phyloP scores from a whole-genome alignment of 768 basidiomycete genomes.

The Tephrocybe sp. region DNA sequence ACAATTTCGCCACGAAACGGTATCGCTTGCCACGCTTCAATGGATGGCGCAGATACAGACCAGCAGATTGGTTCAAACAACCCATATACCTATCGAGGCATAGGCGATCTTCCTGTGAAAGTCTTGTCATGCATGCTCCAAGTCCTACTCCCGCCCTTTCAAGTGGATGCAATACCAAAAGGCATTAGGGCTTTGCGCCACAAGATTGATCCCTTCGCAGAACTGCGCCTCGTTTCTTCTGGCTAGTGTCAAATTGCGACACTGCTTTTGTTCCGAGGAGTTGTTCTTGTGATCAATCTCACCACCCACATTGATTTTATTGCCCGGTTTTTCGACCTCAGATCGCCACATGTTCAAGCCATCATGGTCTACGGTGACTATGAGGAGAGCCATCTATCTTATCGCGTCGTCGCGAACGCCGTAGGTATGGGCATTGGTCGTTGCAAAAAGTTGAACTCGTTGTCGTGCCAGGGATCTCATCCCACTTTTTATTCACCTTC shows the following conservation, averaged over 20 bases:
- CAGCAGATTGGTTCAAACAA: no score
- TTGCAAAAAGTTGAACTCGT: neutral
- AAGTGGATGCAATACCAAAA: neutral
- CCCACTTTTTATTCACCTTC: neutral
- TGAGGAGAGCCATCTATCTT: neutral
- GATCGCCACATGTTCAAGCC: neutral
- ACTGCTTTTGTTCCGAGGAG: neutral
- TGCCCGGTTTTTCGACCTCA: neutral
- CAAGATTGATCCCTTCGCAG: neutral
- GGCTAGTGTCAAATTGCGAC: neutral
- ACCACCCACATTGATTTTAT: neutral
- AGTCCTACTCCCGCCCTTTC: neutral
- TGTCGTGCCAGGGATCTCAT: neutral
- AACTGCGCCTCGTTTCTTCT: neutral
- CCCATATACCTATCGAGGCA: no score
- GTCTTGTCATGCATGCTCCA: no score
- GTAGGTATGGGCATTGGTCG: neutral
- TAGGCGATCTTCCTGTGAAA: no score
- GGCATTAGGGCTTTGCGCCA: neutral
- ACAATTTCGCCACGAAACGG: no score
- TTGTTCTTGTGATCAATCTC: neutral
- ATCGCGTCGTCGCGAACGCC: neutral
- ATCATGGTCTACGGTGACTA: neutral
- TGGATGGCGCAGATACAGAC: no score
- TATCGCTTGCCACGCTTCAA: no score